Evolutionary conservation across 2,329 filamentous ascomycete species (phyloP), one percentile per base, ranked within the genome.

Genomic region (Monosporascus sp.): DNA sequence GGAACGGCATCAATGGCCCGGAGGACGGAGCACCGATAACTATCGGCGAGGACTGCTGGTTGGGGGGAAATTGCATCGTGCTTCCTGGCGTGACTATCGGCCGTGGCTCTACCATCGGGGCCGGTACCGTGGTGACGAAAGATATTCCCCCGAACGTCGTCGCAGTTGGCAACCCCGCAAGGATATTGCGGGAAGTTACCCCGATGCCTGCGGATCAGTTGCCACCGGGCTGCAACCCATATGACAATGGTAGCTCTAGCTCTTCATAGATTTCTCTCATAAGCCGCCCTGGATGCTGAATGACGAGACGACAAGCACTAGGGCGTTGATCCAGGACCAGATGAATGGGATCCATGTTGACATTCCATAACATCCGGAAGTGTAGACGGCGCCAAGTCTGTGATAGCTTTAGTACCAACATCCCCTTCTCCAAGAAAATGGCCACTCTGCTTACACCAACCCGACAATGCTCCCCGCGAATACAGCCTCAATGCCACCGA

Each of bases 271-370:
- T 2, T 31, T 20, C 17, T 47, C 38, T 83, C 71, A 96, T 56
- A 96, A 77, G 39, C 89, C 91, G 48, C 91, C 90, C 66, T 95
- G 90, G 49, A 96, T 92, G n/a, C 90, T 89, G 68, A 96, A 96
- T 4, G 90, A 94, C 5, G 90, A 94, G 57, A 96, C 76, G 48
- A 96, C 84, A 46, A 97, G 75, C 31, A 95, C 80, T 47, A 96
- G 70, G 9, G 93, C 85, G 68, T 90, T 96, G 68, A 93, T 87
- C 65, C 89, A 80, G 1, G 84, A 89, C 92, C 92, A 96, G 22
- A 92, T 81, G 64, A 94, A 88, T 0, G 92, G 92, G 49, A 96
- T 89, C 91, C 91, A 96, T 0, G 92, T 96, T 46, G 90, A 93
- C 90, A 96, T 94, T 63, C 85, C 79, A 67, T 93, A 96, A 70